Percentiles rank a stretch among this genome's conserved stretches.
phyloP scores from a whole-genome alignment of 768 basidiomycete genomes.

The Lentinula detonsa region DNA sequence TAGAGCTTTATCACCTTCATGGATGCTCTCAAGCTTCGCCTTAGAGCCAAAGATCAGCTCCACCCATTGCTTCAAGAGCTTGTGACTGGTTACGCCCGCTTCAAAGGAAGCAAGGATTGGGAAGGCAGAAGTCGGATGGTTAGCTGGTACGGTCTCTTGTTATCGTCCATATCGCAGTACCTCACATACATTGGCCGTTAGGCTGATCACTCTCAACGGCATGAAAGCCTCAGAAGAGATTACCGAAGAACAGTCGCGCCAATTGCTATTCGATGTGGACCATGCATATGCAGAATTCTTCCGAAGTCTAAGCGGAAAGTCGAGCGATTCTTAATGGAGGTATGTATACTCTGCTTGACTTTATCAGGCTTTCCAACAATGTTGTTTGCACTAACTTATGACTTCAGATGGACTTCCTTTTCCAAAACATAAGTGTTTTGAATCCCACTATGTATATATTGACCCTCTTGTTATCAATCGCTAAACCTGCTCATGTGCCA shows the following conservation, averaged over 20 bases:
- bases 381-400: too few relatives aligned
- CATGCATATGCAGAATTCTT: conserved; percentile 95
- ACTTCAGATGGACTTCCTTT: too few relatives aligned
- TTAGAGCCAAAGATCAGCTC: conserved; percentile 96
- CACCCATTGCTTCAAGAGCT: conserved; percentile 93
- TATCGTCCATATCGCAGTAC: neutral
- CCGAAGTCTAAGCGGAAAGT: conserved; percentile 50
- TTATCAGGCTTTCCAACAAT: too few relatives aligned
- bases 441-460: too few relatives aligned
- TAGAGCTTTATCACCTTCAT: conserved; percentile 98
- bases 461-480: too few relatives aligned
- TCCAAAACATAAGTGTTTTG: too few relatives aligned
- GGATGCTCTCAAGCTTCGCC: conserved; percentile 89
- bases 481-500: neutral
- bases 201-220: conserved; percentile 93
- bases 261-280: conserved; percentile 97
- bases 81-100: conserved; percentile 90
- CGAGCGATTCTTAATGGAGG: neutral
- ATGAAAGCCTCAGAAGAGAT: conserved; percentile 98
- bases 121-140: conserved; percentile 93
- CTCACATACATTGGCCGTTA: conserved; percentile 19
- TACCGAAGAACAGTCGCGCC: conserved; percentile 89
- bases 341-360: too few relatives aligned
- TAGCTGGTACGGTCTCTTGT: conserved; percentile 59
- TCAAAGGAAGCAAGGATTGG: conserved; percentile 95